phyloP scores from a whole-genome alignment of 2,329 filamentous ascomycete species.

The Ploettnerulaceae sp. region DNA sequence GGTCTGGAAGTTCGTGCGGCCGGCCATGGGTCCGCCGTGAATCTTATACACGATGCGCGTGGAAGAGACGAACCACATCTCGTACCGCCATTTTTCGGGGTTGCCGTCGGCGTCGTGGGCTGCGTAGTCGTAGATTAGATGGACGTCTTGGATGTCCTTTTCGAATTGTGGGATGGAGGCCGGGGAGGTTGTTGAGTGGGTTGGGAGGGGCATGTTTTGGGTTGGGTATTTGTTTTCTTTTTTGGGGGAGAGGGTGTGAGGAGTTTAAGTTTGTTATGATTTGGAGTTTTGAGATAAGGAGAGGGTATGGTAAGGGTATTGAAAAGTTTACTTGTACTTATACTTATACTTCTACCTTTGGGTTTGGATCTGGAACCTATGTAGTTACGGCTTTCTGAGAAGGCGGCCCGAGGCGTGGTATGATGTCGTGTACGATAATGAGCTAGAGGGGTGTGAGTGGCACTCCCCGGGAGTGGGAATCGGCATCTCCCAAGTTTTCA shows the following conservation, averaged over 20 bases:
- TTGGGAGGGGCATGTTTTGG: slow-evolving; percentile 19
- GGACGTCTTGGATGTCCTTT: slow-evolving; percentile 47
- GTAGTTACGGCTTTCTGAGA: too few relatives aligned
- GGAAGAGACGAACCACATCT: slow-evolving; percentile 54
- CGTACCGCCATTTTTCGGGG: slow-evolving; percentile 56
- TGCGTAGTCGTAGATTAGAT: slow-evolving; percentile 54
- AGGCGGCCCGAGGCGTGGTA: slow-evolving; percentile 3
- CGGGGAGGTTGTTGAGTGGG: slow-evolving; percentile 14
- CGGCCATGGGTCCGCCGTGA: slow-evolving; percentile 55
- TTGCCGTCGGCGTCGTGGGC: slow-evolving; percentile 44
- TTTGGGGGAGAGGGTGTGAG: not conserved
- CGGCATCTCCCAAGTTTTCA: not conserved
- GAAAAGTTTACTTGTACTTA: not conserved
- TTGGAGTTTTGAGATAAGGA: not conserved
- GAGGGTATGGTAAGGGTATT: not conserved
- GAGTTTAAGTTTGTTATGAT: not conserved
- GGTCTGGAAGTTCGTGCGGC: slow-evolving; percentile 48
- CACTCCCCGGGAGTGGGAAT: not conserved
- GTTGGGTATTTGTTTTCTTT: not conserved
- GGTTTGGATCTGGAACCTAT: too few relatives aligned
- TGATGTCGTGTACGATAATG: slow-evolving; percentile 8
- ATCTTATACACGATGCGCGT: slow-evolving; percentile 53
- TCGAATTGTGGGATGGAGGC: slow-evolving; percentile 37
- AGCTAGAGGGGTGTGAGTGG: slow-evolving; percentile 10
- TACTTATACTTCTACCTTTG: not conserved